Evolutionary conservation across 345 rosid genomes (phyloP), one percentile per base, ranked within the genome.

Genomic region (Hypericum androsaemum): DNA sequence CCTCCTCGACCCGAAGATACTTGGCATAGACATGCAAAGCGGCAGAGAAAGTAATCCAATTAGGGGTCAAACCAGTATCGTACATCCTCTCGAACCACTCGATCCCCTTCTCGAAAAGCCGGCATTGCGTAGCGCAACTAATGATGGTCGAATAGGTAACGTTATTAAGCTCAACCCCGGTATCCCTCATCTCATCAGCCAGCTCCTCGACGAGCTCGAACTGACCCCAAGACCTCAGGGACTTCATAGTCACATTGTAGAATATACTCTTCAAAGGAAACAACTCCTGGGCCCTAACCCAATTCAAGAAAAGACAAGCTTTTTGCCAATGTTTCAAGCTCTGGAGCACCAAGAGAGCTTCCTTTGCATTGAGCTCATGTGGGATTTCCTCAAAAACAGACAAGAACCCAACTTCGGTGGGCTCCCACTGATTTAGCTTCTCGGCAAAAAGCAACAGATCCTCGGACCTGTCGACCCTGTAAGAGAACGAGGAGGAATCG

Each of bases 71-170:
- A 51, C 96, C 95, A 5, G 96, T 84, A 66, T 65, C 83, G 52
- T 88, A 88, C 95, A 88, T 84, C 52, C 84, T 74, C 77, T 84
- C 95, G 65, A 87, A 87, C 98, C 96, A 87, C 42, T 87, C 86
- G 41, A 92, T 74, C 15, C 95, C 96, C 64, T 87, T 81, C 52
- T 87, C 69, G 61, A 80, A 87, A 44, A 59, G 73, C 43, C 64
- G 71, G 57, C 95, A 84, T 63, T 81, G 77, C 51, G 81, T 90
- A 7, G 98, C 98, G 64, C 95, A 76, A 56, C 88, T 74, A 48
- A 87, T 90, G 52, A 90, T 90, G n/a, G 98, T 90, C 0, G 98
- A 90, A 69, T 90, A 90, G 10, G 98, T 87, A 52, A 90, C 80
- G 71, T 87, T 90, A 70, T 90, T 92, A 70, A 84, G 96, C 72